Conservation (phyloP, 2,329 filamentous ascomycete species). For the Sporothrix inflata region DNA sequence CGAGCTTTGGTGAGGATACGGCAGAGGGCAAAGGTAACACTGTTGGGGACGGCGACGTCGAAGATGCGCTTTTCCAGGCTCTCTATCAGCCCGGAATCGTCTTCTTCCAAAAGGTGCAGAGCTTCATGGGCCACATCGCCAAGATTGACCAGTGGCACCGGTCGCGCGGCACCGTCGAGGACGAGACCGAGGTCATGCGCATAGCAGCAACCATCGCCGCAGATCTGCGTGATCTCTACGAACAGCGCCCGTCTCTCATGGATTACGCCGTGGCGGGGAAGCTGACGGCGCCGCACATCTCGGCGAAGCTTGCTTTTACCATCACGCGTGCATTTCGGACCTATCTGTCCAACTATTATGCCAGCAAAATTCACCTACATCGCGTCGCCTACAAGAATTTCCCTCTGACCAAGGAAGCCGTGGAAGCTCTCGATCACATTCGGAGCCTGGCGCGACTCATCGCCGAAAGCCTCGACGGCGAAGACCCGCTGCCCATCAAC, state of each 20-base stretch:
- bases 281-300: slow-evolving; percentile 52
- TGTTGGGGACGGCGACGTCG: slow-evolving; percentile 43
- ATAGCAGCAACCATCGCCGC: slow-evolving; percentile 54
- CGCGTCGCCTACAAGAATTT: slow-evolving; percentile 59
- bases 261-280: slow-evolving; percentile 58
- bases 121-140: slow-evolving; percentile 60
- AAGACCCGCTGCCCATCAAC: slow-evolving; percentile 56
- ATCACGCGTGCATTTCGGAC: slow-evolving; percentile 59
- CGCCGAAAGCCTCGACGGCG: slow-evolving; percentile 45
- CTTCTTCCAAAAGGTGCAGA: slow-evolving; percentile 62
- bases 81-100: slow-evolving; percentile 58
- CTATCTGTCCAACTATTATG: slow-evolving; percentile 60
- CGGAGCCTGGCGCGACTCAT: slow-evolving; percentile 52
- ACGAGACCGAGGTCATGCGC: slow-evolving; percentile 62
- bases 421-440: slow-evolving; percentile 53
- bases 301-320: slow-evolving; percentile 52
- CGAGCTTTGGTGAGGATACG: slow-evolving; percentile 42
- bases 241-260: slow-evolving; percentile 57
- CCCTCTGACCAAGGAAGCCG: slow-evolving; percentile 55
- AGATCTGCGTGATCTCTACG: slow-evolving; percentile 55
- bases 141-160: slow-evolving; percentile 61
- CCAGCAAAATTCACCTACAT: slow-evolving; percentile 59
- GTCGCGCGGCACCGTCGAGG: slow-evolving; percentile 58
- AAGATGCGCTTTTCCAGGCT: slow-evolving; percentile 58
- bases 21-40: slow-evolving; percentile 25